These are phyloP conservation scores for Kazachstania psychrophila DNA, from an alignment of 805 yeast genomes.

Conservation along the genomic window DNA sequence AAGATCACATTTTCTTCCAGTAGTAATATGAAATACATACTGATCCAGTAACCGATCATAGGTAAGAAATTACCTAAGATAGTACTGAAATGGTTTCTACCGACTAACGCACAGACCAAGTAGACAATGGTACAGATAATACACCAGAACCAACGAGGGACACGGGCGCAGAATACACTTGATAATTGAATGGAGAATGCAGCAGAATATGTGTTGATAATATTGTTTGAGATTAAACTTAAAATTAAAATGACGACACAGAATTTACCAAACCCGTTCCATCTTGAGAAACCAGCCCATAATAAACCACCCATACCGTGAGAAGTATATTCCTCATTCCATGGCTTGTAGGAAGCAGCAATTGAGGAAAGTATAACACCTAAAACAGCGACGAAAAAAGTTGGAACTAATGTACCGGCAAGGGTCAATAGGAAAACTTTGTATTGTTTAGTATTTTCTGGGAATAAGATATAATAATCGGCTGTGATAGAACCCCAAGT, in stretches of 20 bases:
- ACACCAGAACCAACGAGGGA: slow-evolving; percentile 76
- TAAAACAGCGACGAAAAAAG: slow-evolving; percentile 64
- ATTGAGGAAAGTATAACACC: slow-evolving; percentile 64
- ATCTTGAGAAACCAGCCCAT: slow-evolving; percentile 51
- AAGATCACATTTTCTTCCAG: slow-evolving; percentile 67
- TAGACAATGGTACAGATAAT: slow-evolving; percentile 53
- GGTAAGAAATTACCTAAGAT: slow-evolving; percentile 78
- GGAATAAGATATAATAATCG: slow-evolving; percentile 75
- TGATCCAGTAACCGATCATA: slow-evolving; percentile 87
- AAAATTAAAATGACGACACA: slow-evolving; percentile 59
- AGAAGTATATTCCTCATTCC: slow-evolving; percentile 46
- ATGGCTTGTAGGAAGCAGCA: slow-evolving; percentile 47
- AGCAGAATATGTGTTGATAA: slow-evolving; percentile 71
- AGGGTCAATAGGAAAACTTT: slow-evolving; percentile 54
- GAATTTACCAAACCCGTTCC: slow-evolving; percentile 74
- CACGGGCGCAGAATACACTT: slow-evolving; percentile 42
- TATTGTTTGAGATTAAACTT: slow-evolving; percentile 73
- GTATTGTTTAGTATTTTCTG: slow-evolving; percentile 53
- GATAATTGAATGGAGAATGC: slow-evolving; percentile 69
- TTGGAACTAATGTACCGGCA: slow-evolving; percentile 58
- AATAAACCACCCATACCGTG: slow-evolving; percentile 73
- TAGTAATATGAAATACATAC: slow-evolving; percentile 65
- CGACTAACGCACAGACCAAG: slow-evolving; percentile 64
- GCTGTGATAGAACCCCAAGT: slow-evolving; percentile 87
- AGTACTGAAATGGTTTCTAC: slow-evolving; percentile 59